Evolutionary conservation across 2,329 filamentous ascomycete genomes (phyloP).

Genomic region (Epichloe baconii): DNA sequence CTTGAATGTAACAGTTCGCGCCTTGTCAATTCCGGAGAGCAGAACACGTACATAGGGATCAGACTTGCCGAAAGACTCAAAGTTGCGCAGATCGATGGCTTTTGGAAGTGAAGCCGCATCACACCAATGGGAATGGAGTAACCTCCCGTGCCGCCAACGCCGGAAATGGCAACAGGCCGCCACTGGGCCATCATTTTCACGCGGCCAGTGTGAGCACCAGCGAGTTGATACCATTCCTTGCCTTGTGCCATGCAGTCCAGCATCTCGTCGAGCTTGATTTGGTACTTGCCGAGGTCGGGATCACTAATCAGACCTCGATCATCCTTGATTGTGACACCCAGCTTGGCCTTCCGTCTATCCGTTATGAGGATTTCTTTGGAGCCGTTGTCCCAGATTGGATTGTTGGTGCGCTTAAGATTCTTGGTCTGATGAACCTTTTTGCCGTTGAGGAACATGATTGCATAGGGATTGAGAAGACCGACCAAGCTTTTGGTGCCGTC

Average conservation of each 20-base stretch:
- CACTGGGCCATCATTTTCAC: conserved; percentile 87
- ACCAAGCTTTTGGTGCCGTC: conserved; percentile 87
- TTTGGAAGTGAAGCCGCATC: conserved; percentile 83
- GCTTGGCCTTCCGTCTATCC: conserved; percentile 76
- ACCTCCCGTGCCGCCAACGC: conserved; percentile 67
- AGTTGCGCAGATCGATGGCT: conserved; percentile 72
- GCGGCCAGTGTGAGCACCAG: conserved; percentile 68
- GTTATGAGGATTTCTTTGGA: conserved; percentile 92
- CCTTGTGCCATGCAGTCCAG: conserved; percentile 82
- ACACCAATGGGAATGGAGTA: conserved; percentile 92
- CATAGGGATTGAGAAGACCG: conserved; percentile 84
- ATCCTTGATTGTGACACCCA: conserved; percentile 90
- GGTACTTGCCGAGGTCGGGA: conserved; percentile 78
- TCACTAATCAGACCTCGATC: conserved; percentile 77
- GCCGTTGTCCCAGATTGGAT: conserved; percentile 88
- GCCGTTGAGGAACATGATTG: conserved; percentile 74
- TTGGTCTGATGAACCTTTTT: conserved; percentile 82
- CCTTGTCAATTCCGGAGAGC: conserved; percentile 81
- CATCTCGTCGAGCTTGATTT: conserved; percentile 92
- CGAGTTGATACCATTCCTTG: conserved; percentile 89
- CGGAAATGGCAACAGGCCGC: conserved; percentile 85
- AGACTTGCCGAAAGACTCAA: conserved; percentile 92
- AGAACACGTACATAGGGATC: conserved; percentile 87
- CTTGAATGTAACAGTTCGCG: conserved; percentile 84
- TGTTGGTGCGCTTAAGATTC: conserved; percentile 93